A percentile compares a stretch with the other conserved stretches of the same genome.
Conservation (phyloP, 225 moss, liverwort and hornwort genomes). For the Thuidium tamariscinum region DNA sequence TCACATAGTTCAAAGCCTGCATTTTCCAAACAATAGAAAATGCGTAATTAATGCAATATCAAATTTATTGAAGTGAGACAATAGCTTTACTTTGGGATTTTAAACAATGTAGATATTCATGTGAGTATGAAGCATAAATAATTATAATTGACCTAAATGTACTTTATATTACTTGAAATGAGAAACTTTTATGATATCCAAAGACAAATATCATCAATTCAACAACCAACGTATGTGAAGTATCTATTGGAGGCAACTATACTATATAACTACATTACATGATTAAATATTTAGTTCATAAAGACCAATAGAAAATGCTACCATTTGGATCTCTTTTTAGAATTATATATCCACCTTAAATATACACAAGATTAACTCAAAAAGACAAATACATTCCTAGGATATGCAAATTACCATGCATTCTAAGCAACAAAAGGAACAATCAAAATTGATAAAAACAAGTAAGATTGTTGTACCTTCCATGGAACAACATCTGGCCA, state of each 20-base stretch:
- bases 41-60: too few species aligned
- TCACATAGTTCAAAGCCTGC: slow-evolving; percentile 63
- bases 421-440: not conserved
- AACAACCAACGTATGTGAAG: not conserved
- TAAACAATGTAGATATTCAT: not conserved
- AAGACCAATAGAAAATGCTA: not conserved
- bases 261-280: not conserved
- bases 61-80: not conserved
- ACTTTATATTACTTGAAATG: not conserved
- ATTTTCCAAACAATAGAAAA: not conserved
- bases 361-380: fast-evolving
- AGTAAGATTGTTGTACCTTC: slow-evolving; percentile 23
- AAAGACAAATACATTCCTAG: not conserved
- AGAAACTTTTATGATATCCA: not conserved
- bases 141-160: too few species aligned
- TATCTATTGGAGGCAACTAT: not conserved
- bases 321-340: not conserved
- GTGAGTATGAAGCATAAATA: not conserved
- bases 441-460: not conserved
- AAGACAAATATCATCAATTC: not conserved
- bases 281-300: too few species aligned
- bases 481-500: slow-evolving; percentile 61
- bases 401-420: not conserved
- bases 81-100: too few species aligned
- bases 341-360: not conserved